phyloP scores from a whole-genome alignment of 495 filamentous ascomycete genomes.

The Lentithecium fluviatile region DNA sequence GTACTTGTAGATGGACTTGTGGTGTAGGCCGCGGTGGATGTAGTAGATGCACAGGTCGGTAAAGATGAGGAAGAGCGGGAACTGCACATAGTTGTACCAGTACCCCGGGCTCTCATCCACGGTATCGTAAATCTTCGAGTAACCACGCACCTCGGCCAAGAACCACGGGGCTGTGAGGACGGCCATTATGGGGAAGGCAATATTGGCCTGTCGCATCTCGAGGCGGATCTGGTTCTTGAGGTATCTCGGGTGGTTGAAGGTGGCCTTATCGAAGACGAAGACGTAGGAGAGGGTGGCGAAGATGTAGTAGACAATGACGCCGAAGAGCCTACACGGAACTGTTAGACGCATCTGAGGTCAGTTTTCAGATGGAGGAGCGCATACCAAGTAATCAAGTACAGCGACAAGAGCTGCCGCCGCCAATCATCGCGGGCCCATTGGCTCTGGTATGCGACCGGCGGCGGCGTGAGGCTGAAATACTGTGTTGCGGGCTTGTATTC shows the following conservation, averaged over 20 bases:
- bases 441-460: constrained; percentile 78
- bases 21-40: constrained; percentile 89
- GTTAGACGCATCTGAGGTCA: constrained; percentile 29
- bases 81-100: constrained; percentile 81
- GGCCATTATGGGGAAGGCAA: constrained; percentile 78
- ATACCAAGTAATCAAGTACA: constrained; percentile 86
- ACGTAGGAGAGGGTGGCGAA: constrained; percentile 81
- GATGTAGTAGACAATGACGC: constrained; percentile 77
- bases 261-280: constrained; percentile 92
- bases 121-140: constrained; percentile 82
- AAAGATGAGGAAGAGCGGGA: constrained; percentile 88
- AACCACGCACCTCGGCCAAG: constrained; percentile 78
- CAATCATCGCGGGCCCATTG: constrained; percentile 76
- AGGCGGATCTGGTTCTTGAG: constrained; percentile 88
- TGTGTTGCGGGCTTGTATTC: constrained; percentile 71
- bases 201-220: constrained; percentile 78
- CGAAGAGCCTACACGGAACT: constrained; percentile 68
- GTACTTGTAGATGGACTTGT: constrained; percentile 76
- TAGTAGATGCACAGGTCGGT: constrained; percentile 94
- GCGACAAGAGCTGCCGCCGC: constrained; percentile 69
- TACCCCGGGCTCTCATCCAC: constrained; percentile 67
- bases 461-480: constrained; percentile 67
- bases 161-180: constrained; percentile 81
- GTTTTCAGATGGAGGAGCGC: background rate
- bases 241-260: constrained; percentile 88